Evolutionary conservation across 176 grass and related monocot genomes (phyloP), one percentile per base, ranked within the genome.

Genomic region (Oropetium thomaeum): DNA sequence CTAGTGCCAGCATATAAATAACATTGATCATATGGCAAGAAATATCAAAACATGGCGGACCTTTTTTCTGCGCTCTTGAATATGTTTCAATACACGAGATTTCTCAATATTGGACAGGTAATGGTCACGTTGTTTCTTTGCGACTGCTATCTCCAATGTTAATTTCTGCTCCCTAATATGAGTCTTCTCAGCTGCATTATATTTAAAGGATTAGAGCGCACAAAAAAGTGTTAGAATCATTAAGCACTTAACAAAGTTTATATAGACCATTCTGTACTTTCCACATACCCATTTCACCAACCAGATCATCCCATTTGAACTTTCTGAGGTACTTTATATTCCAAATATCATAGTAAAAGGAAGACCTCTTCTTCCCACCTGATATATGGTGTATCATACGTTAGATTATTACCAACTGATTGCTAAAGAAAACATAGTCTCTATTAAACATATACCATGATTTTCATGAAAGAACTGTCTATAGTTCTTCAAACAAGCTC

Each of bases 231-330:
- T 62, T 69, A 4, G 19, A 29, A 63, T 23, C 43, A 14, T 54
- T 31, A 39, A 57, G 40, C 15, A 51, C 29, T 51, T 38, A 15
- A 19, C 20, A 62, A 3, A 75, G 31, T 57, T 67, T 43, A 39
- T 65, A 70, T 49, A 31, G 55, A 27, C 23, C 19, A 17, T 28
- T 70, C 51, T 43, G 75, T 1, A 87, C 17, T 48, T 71, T 8
- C 30, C 26, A 58, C 75, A 6, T 89, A 98, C 91, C 89, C 80
- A 84, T 87, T 84, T 98, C 96, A 71, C 91, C 83, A 79, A 86
- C 86, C 19, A 94, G 89, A 71, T 98, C 95, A 88, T 98, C 95
- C 95, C 95, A 98, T 83, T 92, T 98, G 86, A 98, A 98, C 72
- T 94, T 94, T 55, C 87, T 91, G 62, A 98, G 87, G 63, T 94